Base-by-base conservation (phyloP, 129 eudicot genomes). In the Saussurea involucrata region DNA sequence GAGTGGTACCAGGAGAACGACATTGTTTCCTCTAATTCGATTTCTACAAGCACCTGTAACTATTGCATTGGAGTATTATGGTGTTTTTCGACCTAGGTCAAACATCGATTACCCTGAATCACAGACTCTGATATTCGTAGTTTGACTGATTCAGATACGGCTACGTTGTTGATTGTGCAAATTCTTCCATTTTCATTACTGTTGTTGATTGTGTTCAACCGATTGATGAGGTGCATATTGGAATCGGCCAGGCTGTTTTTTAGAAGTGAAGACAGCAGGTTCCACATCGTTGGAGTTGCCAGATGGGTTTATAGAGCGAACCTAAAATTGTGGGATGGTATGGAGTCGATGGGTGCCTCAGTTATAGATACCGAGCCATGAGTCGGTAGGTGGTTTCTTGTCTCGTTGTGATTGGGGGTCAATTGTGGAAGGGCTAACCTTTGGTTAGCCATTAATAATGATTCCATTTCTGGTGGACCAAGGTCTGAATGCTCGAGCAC, bases 141-240 rank as follows among this genome's bases (percentile, higher is more conserved):
- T 80, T 68, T 8, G n/a, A 76, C 37, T 33, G 83, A 75, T 81
- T 74, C 83, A 0, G 25, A 34, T 80, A 60, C 78, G 40, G 74
- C 55, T 25, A 36, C 69, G 33, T 69, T 84, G 92, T n/a, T n/a
- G 89, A 63, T 89, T 31, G 97, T 89, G 69, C 95, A 87, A 82
- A 85, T 92, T 87, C 92, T 92, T 80, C 97, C 95, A 2, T 89
- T 89, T 82, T 87, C 92, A n/a, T 76, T 91, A 83, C 76, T 89
- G 63, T 87, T 89, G 80, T 36, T 92, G 84, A 76, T 87, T 21
- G 95, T 92, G 28, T 89, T 92, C 68, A 87, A n/a, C n/a, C n/a
- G n/a, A n/a, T n/a, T n/a, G n/a, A n/a, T n/a, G n/a, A n/a, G n/a
- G n/a, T n/a, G n/a, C n/a, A n/a, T n/a, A n/a, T n/a, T n/a, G n/a